Evolutionary conservation across 2,329 filamentous ascomycete genomes (phyloP).

Genomic region (Fusarium mangiferae): DNA sequence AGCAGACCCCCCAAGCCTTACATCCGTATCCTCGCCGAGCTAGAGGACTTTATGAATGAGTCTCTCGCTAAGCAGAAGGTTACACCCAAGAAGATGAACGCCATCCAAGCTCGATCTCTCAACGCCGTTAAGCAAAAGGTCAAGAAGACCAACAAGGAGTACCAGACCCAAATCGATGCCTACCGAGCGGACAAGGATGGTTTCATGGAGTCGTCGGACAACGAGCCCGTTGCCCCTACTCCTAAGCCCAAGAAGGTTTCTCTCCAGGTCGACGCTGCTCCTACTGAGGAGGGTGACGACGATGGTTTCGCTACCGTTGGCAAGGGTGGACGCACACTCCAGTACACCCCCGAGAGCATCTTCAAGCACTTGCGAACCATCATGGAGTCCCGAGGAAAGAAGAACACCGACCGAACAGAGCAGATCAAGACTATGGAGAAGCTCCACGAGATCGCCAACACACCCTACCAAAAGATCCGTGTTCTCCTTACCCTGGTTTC

Average conservation of each 20-base stretch:
- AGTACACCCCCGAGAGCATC: slow-evolving; percentile 97
- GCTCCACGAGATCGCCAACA: slow-evolving; percentile 86
- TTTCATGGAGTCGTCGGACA: slow-evolving; percentile 88
- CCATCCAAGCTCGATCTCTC: slow-evolving; percentile 89
- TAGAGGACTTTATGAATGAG: slow-evolving; percentile 96
- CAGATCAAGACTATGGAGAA: slow-evolving; percentile 99
- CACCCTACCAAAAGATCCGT: slow-evolving; percentile 93
- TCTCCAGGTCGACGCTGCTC: slow-evolving; percentile 57
- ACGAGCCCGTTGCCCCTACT: slow-evolving; percentile 66
- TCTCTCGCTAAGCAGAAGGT: slow-evolving; percentile 95
- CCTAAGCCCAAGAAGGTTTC: slow-evolving; percentile 56
- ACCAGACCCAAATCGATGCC: slow-evolving; percentile 84
- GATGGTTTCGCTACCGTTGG: slow-evolving; percentile 91
- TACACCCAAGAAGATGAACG: slow-evolving; percentile 98
- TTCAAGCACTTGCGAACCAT: slow-evolving; percentile 95
- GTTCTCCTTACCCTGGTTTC: slow-evolving; percentile 92
- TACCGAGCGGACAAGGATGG: slow-evolving; percentile 87
- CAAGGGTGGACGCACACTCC: slow-evolving; percentile 86
- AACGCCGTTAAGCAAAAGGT: slow-evolving; percentile 98
- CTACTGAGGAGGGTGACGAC: slow-evolving; percentile 72
- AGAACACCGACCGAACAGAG: slow-evolving; percentile 95
- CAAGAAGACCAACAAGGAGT: slow-evolving; percentile 98
- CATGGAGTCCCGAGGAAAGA: slow-evolving; percentile 95
- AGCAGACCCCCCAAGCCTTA: slow-evolving; percentile 89
- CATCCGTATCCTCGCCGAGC: slow-evolving; percentile 90